Base-by-base conservation (phyloP, 495 filamentous ascomycete species). In the Aspergillus diversus region DNA sequence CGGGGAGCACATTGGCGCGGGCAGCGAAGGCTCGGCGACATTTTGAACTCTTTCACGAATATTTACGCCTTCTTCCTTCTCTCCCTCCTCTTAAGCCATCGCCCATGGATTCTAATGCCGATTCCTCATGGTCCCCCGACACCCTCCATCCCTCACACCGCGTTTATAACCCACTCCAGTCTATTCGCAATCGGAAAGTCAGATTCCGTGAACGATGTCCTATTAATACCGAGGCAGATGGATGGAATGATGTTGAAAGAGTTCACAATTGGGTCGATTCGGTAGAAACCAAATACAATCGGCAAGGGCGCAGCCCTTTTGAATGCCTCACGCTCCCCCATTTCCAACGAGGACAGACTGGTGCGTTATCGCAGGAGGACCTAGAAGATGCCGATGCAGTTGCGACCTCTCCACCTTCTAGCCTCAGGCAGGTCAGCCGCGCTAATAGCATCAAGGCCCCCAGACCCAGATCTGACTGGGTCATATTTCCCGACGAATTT, bases 131-230 rank as follows among this genome's bases (percentile, higher is more conserved):
- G 2, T 31, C 12, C 21, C 12, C 43, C 8, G 35, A 54, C 47
- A 60, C 33, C 32, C n/a, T 12, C 33, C 64, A 71, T 43, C 68
- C 57, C 16, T 66, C 86, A 39, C 86, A 87, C 32, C 85, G 93
- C 53, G 66, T 71, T 1, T 97, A 97, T 67, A 94, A 97, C 71
- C 93, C 92, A 5, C 80, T 97, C 27, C 93, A 97, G 69, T 89
- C 87, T 66, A 88, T 97, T 53, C 86, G 93, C 17, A 96, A 97
- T 67, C 83, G 93, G 27, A 90, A 91, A 64, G 81, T 93, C 5
- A 83, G 93, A 55, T 87, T 88, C 56, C 82, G 91, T 32, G 90
- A 92, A 71, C 81, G 89, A 34, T 86, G 84, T 60, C 72, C 82
- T 0, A 86, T 96, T 39, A 86, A 93, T 67, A 82, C 87, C 15